Conservation (phyloP, 192 early-diverging fungal genomes). For the Gaertneriomyces sp. region DNA sequence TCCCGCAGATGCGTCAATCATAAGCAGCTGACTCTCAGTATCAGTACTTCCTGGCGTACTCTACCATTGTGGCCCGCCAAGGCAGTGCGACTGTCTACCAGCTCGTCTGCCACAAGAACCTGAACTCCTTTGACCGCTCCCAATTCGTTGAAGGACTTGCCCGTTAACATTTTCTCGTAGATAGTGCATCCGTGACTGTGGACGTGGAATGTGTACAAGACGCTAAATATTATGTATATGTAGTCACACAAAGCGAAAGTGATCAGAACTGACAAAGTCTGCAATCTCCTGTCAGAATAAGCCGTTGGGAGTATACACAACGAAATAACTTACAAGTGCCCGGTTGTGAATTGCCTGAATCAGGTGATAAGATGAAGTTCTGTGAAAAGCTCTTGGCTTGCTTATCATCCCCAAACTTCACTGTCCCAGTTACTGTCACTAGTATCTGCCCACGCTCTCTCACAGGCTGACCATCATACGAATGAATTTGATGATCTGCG, state of each 20-base stretch:
- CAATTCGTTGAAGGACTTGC: constrained; percentile 36
- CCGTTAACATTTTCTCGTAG: too few relatives aligned
- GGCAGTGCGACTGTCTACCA: constrained; percentile 96
- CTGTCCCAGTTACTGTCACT: constrained; percentile 30
- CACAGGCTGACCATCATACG: constrained; percentile 40
- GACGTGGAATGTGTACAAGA: too few relatives aligned
- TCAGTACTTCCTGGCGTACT: constrained; percentile 92
- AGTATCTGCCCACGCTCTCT: constrained; percentile 27
- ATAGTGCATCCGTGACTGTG: too few relatives aligned
- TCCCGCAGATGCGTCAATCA: constrained; percentile 10
- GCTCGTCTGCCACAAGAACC: constrained; percentile 95
- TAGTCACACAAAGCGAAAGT: constrained; percentile 24
- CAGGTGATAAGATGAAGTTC: constrained; percentile 36
- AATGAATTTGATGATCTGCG: constrained; percentile 30
- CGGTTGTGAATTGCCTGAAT: constrained; percentile 8
- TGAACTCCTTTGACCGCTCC: constrained; percentile 86
- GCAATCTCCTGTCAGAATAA: not conserved
- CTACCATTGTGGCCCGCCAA: constrained; percentile 91
- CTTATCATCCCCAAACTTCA: constrained; percentile 32
- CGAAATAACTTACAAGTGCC: constrained; percentile 22
- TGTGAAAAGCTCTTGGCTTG: constrained; percentile 33
- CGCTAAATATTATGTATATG: not conserved
- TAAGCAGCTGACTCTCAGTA: not conserved
- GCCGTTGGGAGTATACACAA: not conserved
- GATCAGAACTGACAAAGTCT: constrained; percentile 30